Evolutionary conservation across 2,329 filamentous ascomycete species (phyloP).

Genomic region (Aspergillus fischeri): DNA sequence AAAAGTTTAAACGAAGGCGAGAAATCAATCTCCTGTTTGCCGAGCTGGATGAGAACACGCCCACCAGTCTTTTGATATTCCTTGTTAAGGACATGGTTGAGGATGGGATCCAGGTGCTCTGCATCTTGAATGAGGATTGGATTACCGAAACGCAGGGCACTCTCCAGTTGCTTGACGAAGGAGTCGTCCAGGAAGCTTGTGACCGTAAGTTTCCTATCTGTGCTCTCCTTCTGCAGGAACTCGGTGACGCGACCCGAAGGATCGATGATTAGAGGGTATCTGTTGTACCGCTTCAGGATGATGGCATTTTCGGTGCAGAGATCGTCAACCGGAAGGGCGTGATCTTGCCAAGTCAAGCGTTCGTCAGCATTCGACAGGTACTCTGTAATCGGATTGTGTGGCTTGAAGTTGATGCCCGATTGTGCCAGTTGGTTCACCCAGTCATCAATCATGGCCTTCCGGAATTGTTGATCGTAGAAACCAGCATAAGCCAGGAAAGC

Average conservation of each 20-base stretch:
- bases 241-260: constrained; percentile 92
- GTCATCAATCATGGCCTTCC: constrained; percentile 95
- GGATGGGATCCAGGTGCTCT: constrained; percentile 91
- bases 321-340: constrained; percentile 90
- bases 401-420: constrained; percentile 91
- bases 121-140: constrained; percentile 98
- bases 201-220: constrained; percentile 86
- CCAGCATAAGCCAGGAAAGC: constrained; percentile 96
- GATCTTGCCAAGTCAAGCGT: constrained; percentile 89
- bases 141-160: constrained; percentile 93
- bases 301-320: constrained; percentile 98
- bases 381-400: constrained; percentile 89
- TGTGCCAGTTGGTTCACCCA: constrained; percentile 91
- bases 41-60: constrained; percentile 94
- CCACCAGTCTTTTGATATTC: constrained; percentile 98
- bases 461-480: constrained; percentile 96
- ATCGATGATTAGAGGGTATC: constrained; percentile 97
- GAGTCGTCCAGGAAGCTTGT: constrained; percentile 98
- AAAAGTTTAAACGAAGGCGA: constrained; percentile 95
- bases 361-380: constrained; percentile 97
- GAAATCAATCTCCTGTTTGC: constrained; percentile 98
- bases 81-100: constrained; percentile 98
- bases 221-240: constrained; percentile 91
- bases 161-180: constrained; percentile 97
- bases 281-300: constrained; percentile 94